A percentile compares a stretch with the other conserved stretches of the same genome.
These are phyloP conservation scores for Isoetes taiwanensis DNA, from an alignment of 75 land plant species.

Conservation along the genomic window DNA sequence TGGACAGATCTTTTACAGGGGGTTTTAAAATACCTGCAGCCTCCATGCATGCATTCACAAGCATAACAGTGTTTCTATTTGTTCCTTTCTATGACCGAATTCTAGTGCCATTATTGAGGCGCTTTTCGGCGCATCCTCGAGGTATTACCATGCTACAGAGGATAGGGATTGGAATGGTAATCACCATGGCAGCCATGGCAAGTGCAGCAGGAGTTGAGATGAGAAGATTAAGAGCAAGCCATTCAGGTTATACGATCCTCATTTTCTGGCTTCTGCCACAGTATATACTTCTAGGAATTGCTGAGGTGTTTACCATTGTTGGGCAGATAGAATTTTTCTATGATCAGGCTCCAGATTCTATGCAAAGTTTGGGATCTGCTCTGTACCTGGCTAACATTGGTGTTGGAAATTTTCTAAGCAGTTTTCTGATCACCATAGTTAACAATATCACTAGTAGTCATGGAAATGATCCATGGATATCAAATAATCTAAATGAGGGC, in stretches of 20 bases:
- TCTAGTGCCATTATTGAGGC: conserved; percentile 20
- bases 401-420: conserved; percentile 41
- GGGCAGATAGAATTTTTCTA: neutral
- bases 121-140: conserved; percentile 27
- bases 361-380: neutral
- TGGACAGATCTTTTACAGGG: conserved; percentile 31
- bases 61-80: conserved; percentile 9
- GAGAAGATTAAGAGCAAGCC: conserved; percentile 33
- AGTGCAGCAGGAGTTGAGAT: conserved; percentile 52
- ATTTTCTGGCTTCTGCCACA: conserved; percentile 68
- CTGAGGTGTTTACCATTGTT: neutral
- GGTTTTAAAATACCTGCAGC: conserved; percentile 46
- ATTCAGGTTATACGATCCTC: no score
- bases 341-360: conserved; percentile 10
- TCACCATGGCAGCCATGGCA: conserved; percentile 57
- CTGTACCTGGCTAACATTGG: neutral
- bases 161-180: conserved; percentile 41
- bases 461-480: no score
- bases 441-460: conserved; percentile 28
- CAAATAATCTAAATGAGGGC: conserved; percentile 11
- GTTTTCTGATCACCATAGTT: conserved; percentile 32
- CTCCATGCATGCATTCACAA: conserved; percentile 35
- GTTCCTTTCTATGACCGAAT: conserved; percentile 18
- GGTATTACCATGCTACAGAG: conserved; percentile 58
- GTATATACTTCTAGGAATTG: conserved; percentile 55